Base-by-base conservation (phyloP, 495 filamentous ascomycete species). In the Neurospora sp. region DNA sequence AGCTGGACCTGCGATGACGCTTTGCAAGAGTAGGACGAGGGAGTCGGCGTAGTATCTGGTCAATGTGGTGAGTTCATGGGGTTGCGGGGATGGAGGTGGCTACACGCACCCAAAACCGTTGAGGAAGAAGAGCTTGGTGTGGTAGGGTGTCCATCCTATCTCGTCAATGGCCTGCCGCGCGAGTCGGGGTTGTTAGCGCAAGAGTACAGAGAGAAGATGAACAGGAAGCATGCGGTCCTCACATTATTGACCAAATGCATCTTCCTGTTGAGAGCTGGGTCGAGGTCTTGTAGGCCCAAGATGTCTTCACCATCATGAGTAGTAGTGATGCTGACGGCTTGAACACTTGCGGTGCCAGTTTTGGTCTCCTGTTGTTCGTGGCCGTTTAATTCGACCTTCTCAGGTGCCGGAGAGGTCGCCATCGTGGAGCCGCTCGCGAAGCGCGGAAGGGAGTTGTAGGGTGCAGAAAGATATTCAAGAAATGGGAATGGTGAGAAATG, bases 241-340 rank as follows among this genome's bases (percentile, higher is more conserved):
- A 91, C 90, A 78, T 92, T 87, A 78, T 93, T 93, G 73, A 92
- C 85, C 75, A 92, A 78, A 70, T 87, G 84, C 89, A 92, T 92
- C 79, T 92, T 92, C 12, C 86, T 86, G 72, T 87, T 88, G 71
- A 92, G 81, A 11, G 86, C 89, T n/a, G 87, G 88, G 75, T 92
- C 90, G 69, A 88, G 79, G 70, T 86, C 83, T 69, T 86, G 81
- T 46, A 80, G 81, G 9, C 84, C 79, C 8, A 90, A 80, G 69
- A 90, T 81, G 71, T 89, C 85, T 72, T 84, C 84, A 1, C 27
- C 27, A 66, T 66, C 54, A 31, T 66, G 54, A 35, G 35, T 35
- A 14, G 23, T 16, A 12, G 48, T 31, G 12, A 23, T 27, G 23
- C 12, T 31, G 54, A 31, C 23, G 54, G 23, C 54, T 9, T 35